A percentile compares a stretch with the other conserved stretches of the same genome.
Evolutionary conservation across 148 eudicot species (phyloP).

Genomic region (Silene latifolia): DNA sequence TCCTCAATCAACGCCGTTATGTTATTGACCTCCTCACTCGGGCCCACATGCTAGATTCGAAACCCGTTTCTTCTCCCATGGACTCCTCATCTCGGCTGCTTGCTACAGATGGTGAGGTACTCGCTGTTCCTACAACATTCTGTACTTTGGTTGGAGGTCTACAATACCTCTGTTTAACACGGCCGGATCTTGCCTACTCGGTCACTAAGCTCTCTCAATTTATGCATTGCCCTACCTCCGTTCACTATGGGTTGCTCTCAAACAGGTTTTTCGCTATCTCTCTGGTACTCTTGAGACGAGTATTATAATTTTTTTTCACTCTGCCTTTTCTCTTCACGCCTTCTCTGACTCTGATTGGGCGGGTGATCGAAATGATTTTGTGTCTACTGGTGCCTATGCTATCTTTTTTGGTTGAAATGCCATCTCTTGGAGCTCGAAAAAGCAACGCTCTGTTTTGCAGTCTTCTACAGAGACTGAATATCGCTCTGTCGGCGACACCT

Average conservation of each 20-base stretch:
- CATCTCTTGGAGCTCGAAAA: not conserved
- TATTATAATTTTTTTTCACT: not conserved
- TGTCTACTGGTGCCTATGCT: not conserved
- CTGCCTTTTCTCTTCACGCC: not conserved
- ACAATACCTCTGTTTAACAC: not conserved
- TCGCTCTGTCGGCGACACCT: not conserved
- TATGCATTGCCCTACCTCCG: not conserved
- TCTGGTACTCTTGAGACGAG: not conserved
- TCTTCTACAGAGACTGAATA: not conserved
- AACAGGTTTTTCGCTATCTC: not conserved
- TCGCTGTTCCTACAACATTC: not conserved
- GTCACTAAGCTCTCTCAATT: not conserved
- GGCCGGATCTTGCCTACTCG: not conserved
- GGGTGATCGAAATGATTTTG: not conserved
- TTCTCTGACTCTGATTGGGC: constrained; percentile 1
- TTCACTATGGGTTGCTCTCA: not conserved
- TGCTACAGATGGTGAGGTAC: too few species aligned
- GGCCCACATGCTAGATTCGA: too few species aligned
- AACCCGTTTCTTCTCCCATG: too few species aligned
- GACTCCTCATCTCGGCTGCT: too few species aligned
- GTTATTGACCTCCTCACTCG: too few species aligned
- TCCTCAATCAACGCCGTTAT: too few species aligned
- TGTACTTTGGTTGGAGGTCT: not conserved
- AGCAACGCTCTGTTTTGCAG: not conserved
- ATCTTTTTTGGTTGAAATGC: not conserved